Percentiles rank a stretch among this genome's conserved stretches.
Conservation (phyloP, 805 yeast species). For the Nakazawaea molendinolei region DNA sequence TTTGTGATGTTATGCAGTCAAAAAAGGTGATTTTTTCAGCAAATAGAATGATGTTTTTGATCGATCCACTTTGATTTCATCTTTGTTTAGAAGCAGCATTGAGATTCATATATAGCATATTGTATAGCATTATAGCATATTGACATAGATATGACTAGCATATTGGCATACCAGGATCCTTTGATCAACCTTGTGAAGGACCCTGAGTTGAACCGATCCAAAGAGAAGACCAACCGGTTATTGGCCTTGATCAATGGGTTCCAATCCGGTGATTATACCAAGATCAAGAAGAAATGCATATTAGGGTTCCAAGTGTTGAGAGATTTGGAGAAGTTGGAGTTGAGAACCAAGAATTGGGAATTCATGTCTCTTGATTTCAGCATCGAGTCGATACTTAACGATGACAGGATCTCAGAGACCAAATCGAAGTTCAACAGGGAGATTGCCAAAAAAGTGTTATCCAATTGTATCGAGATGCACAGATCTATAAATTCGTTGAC, state of each 20-base stretch:
- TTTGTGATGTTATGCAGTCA: no score
- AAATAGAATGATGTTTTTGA: no score
- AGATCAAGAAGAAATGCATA: slow-evolving; percentile 41
- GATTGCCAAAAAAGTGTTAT: slow-evolving; percentile 47
- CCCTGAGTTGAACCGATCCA: slow-evolving; percentile 36
- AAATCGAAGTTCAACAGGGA: slow-evolving; percentile 44
- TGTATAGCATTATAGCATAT: no score
- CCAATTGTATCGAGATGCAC: slow-evolving; percentile 42
- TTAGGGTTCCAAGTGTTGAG: slow-evolving; percentile 39
- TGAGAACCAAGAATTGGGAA: slow-evolving; percentile 46
- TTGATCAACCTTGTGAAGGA: slow-evolving; percentile 40
- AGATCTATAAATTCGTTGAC: slow-evolving; percentile 33
- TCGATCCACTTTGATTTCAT: no score
- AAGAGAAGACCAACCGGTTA: slow-evolving; percentile 33
- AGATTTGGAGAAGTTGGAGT: slow-evolving; percentile 42
- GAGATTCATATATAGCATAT: no score
- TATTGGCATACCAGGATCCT: slow-evolving; percentile 38
- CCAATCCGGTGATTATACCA: slow-evolving; percentile 31
- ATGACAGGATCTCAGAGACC: slow-evolving; percentile 18
- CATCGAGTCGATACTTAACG: slow-evolving; percentile 23
- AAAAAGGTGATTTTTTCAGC: no score
- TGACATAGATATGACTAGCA: no score
- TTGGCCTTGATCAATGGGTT: slow-evolving; percentile 36
- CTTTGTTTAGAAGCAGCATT: no score
- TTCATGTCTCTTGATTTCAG: slow-evolving; percentile 45